A percentile compares a stretch with the other conserved stretches of the same genome.
Conservation (phyloP, 768 basidiomycete species). For the Plicaturopsis crispa region DNA sequence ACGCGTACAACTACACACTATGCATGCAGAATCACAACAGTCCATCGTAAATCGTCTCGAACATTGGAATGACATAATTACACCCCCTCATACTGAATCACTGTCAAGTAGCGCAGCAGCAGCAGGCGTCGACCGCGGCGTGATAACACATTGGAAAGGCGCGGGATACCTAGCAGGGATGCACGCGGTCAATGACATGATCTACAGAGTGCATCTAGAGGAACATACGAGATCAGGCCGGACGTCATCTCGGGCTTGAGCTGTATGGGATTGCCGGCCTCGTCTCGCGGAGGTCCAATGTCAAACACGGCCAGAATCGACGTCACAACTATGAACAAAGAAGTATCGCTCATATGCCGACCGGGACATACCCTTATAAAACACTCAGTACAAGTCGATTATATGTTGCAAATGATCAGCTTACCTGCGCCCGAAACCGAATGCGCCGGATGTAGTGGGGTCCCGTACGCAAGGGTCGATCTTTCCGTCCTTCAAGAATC, state of each 20-base stretch:
- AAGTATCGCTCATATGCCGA: constrained; percentile 33
- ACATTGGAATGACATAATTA: too few relatives aligned
- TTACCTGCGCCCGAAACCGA: too few relatives aligned
- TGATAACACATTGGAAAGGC: constrained; percentile 12
- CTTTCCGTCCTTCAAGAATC: constrained; percentile 26
- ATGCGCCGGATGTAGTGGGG: too few relatives aligned
- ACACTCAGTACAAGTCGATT: too few relatives aligned
- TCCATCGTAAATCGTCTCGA: too few relatives aligned
- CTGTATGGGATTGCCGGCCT: constrained; percentile 22
- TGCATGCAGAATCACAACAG: too few relatives aligned
- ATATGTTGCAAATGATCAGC: too few relatives aligned
- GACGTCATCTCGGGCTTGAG: constrained; percentile 28
- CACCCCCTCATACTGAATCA: too few relatives aligned
- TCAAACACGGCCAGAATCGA: constrained; percentile 34
- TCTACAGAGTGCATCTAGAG: too few relatives aligned
- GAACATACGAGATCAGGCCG: constrained; percentile 35
- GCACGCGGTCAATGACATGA: not conserved
- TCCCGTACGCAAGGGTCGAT: constrained; percentile 5
- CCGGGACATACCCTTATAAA: constrained; percentile 46
- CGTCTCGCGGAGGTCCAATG: constrained; percentile 29
- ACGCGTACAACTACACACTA: too few relatives aligned
- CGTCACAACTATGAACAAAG: constrained; percentile 38
- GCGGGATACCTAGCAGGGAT: constrained; percentile 8
- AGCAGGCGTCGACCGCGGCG: constrained; percentile 10
- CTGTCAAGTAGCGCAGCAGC: too few relatives aligned